Evolutionary conservation across 129 eudicot species (phyloP).

Genomic region (Escallonia rubra): DNA sequence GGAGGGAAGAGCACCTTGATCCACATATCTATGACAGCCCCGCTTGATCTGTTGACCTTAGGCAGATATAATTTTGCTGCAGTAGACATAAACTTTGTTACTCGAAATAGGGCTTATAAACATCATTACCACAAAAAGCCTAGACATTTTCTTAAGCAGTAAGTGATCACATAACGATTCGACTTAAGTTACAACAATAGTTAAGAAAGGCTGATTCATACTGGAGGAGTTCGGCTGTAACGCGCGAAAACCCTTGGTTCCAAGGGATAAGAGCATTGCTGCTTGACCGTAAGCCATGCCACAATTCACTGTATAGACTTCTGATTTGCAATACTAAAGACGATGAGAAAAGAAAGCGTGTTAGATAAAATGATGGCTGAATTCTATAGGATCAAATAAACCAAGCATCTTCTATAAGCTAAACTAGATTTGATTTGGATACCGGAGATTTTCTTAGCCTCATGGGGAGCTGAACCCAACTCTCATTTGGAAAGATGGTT

Average conservation of each 20-base stretch:
- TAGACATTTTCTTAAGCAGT: no score
- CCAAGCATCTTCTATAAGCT: neutral
- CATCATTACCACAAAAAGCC: no score
- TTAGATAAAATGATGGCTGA: constrained; percentile 2
- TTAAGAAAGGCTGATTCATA: constrained; percentile 28
- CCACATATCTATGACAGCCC: constrained; percentile 82
- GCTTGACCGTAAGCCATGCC: constrained; percentile 95
- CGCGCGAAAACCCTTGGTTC: constrained; percentile 69
- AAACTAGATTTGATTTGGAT: neutral
- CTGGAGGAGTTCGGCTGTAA: constrained; percentile 62
- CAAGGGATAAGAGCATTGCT: constrained; percentile 84
- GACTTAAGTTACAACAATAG: neutral
- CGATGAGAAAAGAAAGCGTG: constrained; percentile 1
- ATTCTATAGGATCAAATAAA: constrained; percentile 2
- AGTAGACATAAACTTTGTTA: constrained; percentile 2
- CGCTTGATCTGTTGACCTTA: constrained; percentile 51
- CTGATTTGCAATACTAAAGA: constrained; percentile 50
- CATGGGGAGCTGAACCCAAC: no score
- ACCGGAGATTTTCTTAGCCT: neutral
- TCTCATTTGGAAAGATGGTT: no score
- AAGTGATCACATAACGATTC: neutral
- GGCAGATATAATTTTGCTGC: constrained; percentile 88
- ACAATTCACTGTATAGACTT: constrained; percentile 63
- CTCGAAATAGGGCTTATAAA: no score
- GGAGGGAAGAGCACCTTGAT: constrained; percentile 43